These are phyloP conservation scores for Cladophialophora psammophila DNA, from an alignment of 2,329 filamentous ascomycete species.

Conservation along the genomic window DNA sequence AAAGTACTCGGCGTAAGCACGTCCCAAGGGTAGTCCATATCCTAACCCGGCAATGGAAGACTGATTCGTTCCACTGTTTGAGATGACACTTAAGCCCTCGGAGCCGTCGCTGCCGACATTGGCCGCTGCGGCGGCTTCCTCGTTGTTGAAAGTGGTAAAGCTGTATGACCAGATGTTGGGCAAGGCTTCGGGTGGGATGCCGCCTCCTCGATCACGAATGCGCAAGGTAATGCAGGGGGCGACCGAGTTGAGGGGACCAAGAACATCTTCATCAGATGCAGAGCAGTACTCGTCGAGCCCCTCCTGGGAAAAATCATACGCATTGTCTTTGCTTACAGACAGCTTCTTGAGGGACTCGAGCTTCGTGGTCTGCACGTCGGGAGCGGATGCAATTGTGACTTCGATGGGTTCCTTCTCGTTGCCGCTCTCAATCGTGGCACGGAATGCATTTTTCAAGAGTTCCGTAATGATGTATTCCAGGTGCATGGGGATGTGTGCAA, in stretches of 20 bases:
- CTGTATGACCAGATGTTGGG: constrained; percentile 95
- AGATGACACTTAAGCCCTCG: constrained; percentile 78
- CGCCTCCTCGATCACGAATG: constrained; percentile 93
- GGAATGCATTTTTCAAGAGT: constrained; percentile 94
- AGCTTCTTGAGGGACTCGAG: constrained; percentile 39
- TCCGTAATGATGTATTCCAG: constrained; percentile 98
- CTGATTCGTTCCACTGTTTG: constrained; percentile 72
- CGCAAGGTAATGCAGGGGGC: constrained; percentile 89
- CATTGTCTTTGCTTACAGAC: constrained; percentile 35
- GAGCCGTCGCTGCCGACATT: constrained; percentile 54
- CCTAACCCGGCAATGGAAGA: constrained; percentile 92
- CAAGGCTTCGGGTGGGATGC: constrained; percentile 83
- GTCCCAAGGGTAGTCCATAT: constrained; percentile 87
- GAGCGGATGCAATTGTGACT: constrained; percentile 83
- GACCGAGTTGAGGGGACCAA: constrained; percentile 51
- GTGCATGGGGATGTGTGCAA: constrained; percentile 94
- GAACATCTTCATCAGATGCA: constrained; percentile 30
- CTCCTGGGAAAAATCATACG: constrained; percentile 39
- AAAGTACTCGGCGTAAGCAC: constrained; percentile 98
- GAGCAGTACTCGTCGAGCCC: constrained; percentile 40
- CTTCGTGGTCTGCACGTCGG: constrained; percentile 55
- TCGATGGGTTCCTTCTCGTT: constrained; percentile 82
- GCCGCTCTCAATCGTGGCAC: constrained; percentile 87
- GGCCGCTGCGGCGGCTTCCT: constrained; percentile 55
- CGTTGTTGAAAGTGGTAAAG: constrained; percentile 90